Conservation (phyloP, 164 flowering plant genomes). For the Aristolochia contorta region DNA sequence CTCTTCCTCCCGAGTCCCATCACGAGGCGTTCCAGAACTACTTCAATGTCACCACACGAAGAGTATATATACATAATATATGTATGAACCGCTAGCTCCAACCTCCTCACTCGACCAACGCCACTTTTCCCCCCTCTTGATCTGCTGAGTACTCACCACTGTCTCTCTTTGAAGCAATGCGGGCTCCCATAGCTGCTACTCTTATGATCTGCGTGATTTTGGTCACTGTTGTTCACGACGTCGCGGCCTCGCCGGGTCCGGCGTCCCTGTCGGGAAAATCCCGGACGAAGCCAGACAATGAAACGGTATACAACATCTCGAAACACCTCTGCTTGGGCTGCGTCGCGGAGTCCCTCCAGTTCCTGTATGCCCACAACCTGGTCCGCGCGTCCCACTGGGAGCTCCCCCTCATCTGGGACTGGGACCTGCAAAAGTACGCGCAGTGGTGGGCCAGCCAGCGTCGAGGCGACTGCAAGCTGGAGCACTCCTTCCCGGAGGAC, state of each 20-base stretch:
- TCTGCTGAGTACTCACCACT: too few relatives aligned
- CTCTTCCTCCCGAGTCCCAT: too few relatives aligned
- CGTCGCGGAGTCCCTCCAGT: constrained; percentile 31
- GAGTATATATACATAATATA: too few relatives aligned
- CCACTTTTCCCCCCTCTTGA: too few relatives aligned
- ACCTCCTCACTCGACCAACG: too few relatives aligned
- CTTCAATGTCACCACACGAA: too few relatives aligned
- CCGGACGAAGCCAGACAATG: constrained; percentile 7
- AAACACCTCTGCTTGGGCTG: constrained; percentile 24
- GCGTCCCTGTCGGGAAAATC: neutral
- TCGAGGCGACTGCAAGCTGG: constrained; percentile 42
- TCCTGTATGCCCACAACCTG: constrained; percentile 60
- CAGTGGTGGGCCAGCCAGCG: constrained; percentile 69
- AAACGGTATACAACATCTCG: constrained; percentile 17
- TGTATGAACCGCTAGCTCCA: too few relatives aligned
- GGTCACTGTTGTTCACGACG: neutral
- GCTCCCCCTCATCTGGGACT: constrained; percentile 64
- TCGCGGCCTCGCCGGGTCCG: neutral
- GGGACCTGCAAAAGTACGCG: constrained; percentile 49
- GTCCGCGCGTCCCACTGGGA: constrained; percentile 61
- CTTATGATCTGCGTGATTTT: neutral
- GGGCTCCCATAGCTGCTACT: too few relatives aligned
- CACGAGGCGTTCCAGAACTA: too few relatives aligned
- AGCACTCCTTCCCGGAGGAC: constrained; percentile 47
- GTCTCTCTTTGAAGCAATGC: too few relatives aligned